Evolutionary conservation across 1,284 basidiomycete genomes (phyloP).

Genomic region (Dichomitus squalens): DNA sequence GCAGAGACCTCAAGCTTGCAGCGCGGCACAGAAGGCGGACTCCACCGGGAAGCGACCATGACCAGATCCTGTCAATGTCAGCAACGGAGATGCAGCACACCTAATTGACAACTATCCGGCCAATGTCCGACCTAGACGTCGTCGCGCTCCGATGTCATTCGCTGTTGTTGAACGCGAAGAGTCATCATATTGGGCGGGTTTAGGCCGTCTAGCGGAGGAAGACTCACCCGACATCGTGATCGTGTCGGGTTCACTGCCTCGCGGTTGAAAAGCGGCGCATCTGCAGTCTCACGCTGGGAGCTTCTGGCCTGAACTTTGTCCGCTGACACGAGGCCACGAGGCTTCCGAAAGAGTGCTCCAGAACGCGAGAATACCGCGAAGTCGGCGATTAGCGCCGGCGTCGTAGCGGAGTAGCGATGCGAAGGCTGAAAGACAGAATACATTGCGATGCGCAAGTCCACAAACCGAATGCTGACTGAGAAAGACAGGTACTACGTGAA

Average conservation of each 20-base stretch:
- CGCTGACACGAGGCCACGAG: slow-evolving; percentile 11
- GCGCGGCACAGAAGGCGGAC: not conserved
- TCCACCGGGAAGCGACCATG: not conserved
- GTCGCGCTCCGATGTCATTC: not conserved
- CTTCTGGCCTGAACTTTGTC: slow-evolving; percentile 21
- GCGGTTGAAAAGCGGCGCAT: not conserved
- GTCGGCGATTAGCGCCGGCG: slow-evolving; percentile 7
- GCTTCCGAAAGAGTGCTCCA: not conserved
- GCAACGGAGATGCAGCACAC: too few species aligned
- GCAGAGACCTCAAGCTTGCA: not conserved
- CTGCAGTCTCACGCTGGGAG: slow-evolving; percentile 10
- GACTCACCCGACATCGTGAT: not conserved
- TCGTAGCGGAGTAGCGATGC: too few species aligned
- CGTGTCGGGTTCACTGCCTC: not conserved
- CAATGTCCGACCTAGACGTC: not conserved
- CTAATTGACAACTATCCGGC: not conserved
- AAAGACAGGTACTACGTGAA: slow-evolving; percentile 62
- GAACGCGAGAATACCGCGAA: slow-evolving; percentile 7
- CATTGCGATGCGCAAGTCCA: slow-evolving; percentile 8
- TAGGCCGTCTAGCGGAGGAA: not conserved
- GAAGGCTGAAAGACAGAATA: slow-evolving; percentile 17
- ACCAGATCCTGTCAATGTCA: not conserved
- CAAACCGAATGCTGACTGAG: slow-evolving; percentile 11
- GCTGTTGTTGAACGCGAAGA: not conserved
- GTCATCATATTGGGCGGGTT: not conserved